Evolutionary conservation across 2,329 filamentous ascomycete species (phyloP).

Genomic region (Pseudogymnoascus sp.): DNA sequence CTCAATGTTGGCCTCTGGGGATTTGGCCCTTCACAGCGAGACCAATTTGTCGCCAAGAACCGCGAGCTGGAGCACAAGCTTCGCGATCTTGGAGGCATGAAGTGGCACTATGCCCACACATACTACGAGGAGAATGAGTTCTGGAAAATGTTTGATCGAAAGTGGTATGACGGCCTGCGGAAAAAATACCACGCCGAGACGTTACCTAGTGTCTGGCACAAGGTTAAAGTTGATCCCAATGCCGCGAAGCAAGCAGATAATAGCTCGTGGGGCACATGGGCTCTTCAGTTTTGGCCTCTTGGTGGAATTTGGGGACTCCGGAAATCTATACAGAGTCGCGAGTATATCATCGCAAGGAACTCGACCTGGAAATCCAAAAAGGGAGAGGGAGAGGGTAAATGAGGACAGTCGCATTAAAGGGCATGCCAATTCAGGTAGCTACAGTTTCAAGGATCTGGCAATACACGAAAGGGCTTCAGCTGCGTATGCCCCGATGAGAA

Average conservation of each 20-base stretch:
- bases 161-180: constrained; percentile 55
- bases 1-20: constrained; percentile 73
- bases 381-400: not conserved
- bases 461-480: not conserved
- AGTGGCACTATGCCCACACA: constrained; percentile 81
- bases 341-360: constrained; percentile 23
- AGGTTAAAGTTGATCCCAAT: constrained; percentile 51
- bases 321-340: constrained; percentile 46
- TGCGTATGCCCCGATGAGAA: not conserved
- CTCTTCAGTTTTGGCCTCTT: constrained; percentile 39
- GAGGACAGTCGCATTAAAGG: not conserved
- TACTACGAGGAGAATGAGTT: constrained; percentile 71
- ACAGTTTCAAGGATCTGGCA: not conserved
- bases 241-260: constrained; percentile 34
- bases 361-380: constrained; percentile 20
- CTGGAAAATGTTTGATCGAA: constrained; percentile 53
- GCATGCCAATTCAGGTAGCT: not conserved
- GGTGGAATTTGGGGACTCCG: constrained; percentile 52
- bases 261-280: constrained; percentile 34
- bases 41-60: constrained; percentile 61
- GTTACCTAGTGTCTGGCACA: constrained; percentile 62
- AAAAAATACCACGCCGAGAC: constrained; percentile 52
- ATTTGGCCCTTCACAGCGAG: constrained; percentile 49
- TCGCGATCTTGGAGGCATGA: constrained; percentile 62
- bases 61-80: constrained; percentile 63